Conservation (phyloP, 768 basidiomycete species). For the Cystofilobasidium capitatum region DNA sequence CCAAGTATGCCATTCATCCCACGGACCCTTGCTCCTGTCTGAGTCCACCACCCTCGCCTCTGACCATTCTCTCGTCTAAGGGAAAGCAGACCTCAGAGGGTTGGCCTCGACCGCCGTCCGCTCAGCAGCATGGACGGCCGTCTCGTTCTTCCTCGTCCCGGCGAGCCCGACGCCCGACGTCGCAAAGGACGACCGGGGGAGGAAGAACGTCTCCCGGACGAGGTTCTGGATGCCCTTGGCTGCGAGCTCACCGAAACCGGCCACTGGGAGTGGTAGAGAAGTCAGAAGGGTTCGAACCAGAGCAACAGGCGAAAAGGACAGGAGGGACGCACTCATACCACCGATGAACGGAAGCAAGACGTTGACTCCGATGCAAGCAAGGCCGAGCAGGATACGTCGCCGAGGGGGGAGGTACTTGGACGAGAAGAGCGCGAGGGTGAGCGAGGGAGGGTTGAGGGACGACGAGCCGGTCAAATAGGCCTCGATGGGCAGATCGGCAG, state of each 20-base stretch:
- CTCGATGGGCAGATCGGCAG: slow-evolving; percentile 23
- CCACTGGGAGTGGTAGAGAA: not conserved
- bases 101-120: slow-evolving; percentile 16
- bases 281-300: not conserved
- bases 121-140: not conserved
- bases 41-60: too few relatives aligned
- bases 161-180: slow-evolving; percentile 1
- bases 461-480: slow-evolving; percentile 17
- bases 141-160: not conserved
- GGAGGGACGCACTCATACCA: slow-evolving; percentile 20
- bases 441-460: slow-evolving; percentile 19
- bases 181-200: slow-evolving; percentile 1
- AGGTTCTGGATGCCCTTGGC: slow-evolving; percentile 16
- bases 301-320: too few relatives aligned
- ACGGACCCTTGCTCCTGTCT: too few relatives aligned
- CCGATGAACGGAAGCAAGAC: slow-evolving; percentile 26
- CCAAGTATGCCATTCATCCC: too few relatives aligned
- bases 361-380: slow-evolving; percentile 28
- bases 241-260: slow-evolving; percentile 24
- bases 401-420: slow-evolving; percentile 25
- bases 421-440: slow-evolving; percentile 27
- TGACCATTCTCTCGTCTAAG: too few relatives aligned
- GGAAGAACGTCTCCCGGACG: slow-evolving; percentile 17
- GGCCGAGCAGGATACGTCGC: slow-evolving; percentile 19
- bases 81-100: slow-evolving; percentile 20